Percentiles rank a stretch among this genome's conserved stretches.
phyloP scores from a whole-genome alignment of 2,329 filamentous ascomycete species.

The Lasiodiplodia gonubiensis region DNA sequence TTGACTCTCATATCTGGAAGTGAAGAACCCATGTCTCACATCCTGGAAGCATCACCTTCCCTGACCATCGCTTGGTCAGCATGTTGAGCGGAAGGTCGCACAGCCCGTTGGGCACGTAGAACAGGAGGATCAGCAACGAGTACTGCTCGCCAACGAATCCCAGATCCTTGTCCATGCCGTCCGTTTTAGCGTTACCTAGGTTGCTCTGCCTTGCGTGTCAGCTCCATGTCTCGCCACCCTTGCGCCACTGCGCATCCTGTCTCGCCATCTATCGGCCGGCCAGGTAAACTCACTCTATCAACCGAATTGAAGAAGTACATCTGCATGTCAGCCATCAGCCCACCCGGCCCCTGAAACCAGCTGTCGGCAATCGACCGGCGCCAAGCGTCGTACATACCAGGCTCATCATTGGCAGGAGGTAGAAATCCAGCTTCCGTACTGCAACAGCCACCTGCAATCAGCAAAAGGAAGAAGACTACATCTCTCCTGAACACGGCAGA shows the following conservation, averaged over 20 bases:
- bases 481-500: constrained; percentile 1
- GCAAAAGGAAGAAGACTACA: not conserved
- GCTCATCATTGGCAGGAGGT: constrained; percentile 51
- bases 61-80: constrained; percentile 56
- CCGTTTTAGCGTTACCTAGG: constrained; percentile 42
- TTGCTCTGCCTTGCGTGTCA: constrained; percentile 45
- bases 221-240: not conserved
- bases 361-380: not conserved
- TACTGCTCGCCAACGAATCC: constrained; percentile 41
- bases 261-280: constrained; percentile 28
- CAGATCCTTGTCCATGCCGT: constrained; percentile 39
- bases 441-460: not conserved
- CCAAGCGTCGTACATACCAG: constrained; percentile 34
- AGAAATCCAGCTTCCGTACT: constrained; percentile 50
- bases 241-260: not conserved
- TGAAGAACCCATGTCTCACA: constrained; percentile 30
- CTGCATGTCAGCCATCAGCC: constrained; percentile 1
- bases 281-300: constrained; percentile 36
- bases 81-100: constrained; percentile 58
- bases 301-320: constrained; percentile 50
- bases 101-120: constrained; percentile 50
- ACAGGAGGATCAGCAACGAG: constrained; percentile 41
- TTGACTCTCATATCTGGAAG: not conserved
- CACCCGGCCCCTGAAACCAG: not conserved
- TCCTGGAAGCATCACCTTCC: constrained; percentile 47